A percentile compares a stretch with the other conserved stretches of the same genome.
These are phyloP conservation scores for Prunus campanulata DNA, from an alignment of 306 rosid species.

Conservation along the genomic window DNA sequence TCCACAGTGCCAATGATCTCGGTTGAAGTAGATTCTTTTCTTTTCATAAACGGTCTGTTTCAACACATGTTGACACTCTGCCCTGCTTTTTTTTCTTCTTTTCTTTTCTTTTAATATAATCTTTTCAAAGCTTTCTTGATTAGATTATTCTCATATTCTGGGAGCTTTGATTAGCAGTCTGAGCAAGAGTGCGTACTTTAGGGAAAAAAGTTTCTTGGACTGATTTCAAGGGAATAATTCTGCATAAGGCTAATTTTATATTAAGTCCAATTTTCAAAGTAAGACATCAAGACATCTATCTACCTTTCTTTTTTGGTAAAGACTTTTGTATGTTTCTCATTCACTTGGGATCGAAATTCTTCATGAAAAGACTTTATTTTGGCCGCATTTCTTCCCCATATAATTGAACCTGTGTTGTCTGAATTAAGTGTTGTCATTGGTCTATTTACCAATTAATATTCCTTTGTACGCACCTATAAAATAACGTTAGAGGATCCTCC, in stretches of 20 bases:
- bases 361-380: background rate
- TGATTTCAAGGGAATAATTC: slow-evolving; percentile 5
- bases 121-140: background rate
- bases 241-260: background rate
- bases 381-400: background rate
- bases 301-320: background rate
- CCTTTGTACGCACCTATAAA: background rate
- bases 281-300: background rate
- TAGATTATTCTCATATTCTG: background rate
- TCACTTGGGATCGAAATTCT: background rate
- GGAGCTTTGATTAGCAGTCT: background rate
- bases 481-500: too few species aligned
- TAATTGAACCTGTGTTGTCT: background rate
- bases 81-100: background rate
- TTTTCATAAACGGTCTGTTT: background rate
- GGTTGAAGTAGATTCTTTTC: slow-evolving; percentile 3
- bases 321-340: background rate
- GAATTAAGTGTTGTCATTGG: background rate
- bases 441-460: background rate
- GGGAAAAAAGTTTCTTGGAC: background rate
- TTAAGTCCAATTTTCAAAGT: background rate
- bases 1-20: background rate
- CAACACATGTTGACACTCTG: background rate
- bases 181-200: background rate
- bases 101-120: background rate